A percentile compares a stretch with the other conserved stretches of the same genome.
These are phyloP conservation scores for Talaromyces sp. DNA, from an alignment of 2,329 filamentous ascomycete species.

Conservation along the genomic window DNA sequence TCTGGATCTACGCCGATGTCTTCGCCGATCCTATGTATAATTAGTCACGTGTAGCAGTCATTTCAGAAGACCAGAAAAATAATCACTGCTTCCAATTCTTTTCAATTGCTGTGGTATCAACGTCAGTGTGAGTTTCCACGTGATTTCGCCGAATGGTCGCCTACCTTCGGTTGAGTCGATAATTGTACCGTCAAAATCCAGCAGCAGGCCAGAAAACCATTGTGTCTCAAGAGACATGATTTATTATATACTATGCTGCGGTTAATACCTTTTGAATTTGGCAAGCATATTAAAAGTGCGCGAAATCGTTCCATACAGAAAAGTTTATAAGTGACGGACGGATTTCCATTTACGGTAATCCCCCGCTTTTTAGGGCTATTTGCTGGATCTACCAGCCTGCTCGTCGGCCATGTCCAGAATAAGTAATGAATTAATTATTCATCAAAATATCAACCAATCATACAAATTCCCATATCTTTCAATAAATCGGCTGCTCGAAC, in stretches of 20 bases:
- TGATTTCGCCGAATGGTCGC: not conserved
- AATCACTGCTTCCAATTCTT: too few relatives aligned
- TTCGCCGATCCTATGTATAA: too few relatives aligned
- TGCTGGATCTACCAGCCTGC: not conserved
- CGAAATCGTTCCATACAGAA: not conserved
- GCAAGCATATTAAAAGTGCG: not conserved
- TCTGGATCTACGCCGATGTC: conserved; percentile 62
- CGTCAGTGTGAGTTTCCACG: not conserved
- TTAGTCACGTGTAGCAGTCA: too few relatives aligned
- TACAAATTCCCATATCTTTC: not conserved
- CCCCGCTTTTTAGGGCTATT: not conserved
- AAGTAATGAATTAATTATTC: not conserved
- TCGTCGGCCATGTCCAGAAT: not conserved
- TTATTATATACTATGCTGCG: not conserved
- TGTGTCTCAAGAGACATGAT: not conserved
- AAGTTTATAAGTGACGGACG: not conserved
- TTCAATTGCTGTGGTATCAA: too few relatives aligned
- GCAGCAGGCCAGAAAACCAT: not conserved
- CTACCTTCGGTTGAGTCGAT: not conserved
- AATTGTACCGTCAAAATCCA: not conserved
- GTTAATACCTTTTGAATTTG: not conserved
- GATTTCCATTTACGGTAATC: not conserved
- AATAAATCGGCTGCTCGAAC: not conserved
- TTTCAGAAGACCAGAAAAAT: too few relatives aligned
- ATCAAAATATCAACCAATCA: not conserved